Evolutionary conservation across 164 flowering plant species (phyloP), one percentile per base, ranked within the genome.

Genomic region (Aristolochia fimbriata): DNA sequence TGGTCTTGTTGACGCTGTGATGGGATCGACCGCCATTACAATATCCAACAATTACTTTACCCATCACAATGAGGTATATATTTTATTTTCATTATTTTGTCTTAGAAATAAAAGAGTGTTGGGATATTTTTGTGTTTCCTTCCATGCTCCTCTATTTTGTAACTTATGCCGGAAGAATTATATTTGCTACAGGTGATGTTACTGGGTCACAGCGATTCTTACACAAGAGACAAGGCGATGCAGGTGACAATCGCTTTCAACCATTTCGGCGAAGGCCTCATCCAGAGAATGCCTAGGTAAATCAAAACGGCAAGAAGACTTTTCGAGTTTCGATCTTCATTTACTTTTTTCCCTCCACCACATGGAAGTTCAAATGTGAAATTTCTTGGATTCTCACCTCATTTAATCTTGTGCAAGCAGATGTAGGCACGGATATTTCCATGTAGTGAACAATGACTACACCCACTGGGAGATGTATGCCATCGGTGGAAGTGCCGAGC

Each of bases 271-370:
- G 85, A 76, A 70, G 97, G 97, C 59, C 91, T 92, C 51, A 87
- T 92, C 62, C 98, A 92, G 80, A 84, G 98, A 70, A 93, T 93
- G 98, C 98, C 98, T 45, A 87, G 98, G 98, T 88, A 81, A 55
- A 52, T 3, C 15, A 14, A 19, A 61, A 8, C 16, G 14, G 10
- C 49, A 17, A 61, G 41, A 11, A 59, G 41, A 23, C 30, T 27
- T n/a, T 27, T 2, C 30, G n/a, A 37, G 9, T 23, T 31, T 12
- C 51, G 45, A 47, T 8, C 43, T 12, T 17, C 50, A 20, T 22
- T 23, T 19, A 6, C 25, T 20, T 47, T 15, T 45, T 1, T n/a
- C n/a, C n/a, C n/a, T n/a, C 61, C 6, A 12, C 15, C 57, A 16
- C 17, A 16, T 20, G 15, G 0, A 6, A 25, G 17, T 55, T 55